Evolutionary conservation across 805 yeast genomes (phyloP), one percentile per base, ranked within the genome.

Genomic region (Candida corydali): DNA sequence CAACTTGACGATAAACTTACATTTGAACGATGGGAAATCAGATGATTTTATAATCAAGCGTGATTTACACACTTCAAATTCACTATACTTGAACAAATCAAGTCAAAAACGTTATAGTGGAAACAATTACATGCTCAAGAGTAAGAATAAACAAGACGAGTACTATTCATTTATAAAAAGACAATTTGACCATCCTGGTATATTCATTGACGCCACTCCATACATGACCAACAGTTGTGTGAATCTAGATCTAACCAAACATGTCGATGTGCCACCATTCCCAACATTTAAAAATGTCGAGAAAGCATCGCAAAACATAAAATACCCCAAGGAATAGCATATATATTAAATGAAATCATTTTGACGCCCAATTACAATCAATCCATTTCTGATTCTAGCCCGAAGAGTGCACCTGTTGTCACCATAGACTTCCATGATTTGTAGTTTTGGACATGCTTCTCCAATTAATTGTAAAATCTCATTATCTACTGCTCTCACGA

Each of bases 401-500:
- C 66, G 65, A 7, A 69, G 61, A 1, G 88, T 76, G 40, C 87
- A 76, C 48, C 78, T 64, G 52, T 83, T 85, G 51, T 82, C 69
- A 1, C 96, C 96, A 55, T 81, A 87, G 11, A 86, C 89, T 49
- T 86, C 94, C 38, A 91, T 53, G 11, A 84, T 68, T 31, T 71
- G 69, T 39, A 91, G 59, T 32, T 75, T 75, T 0, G 79, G 73
- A 43, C 93, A 85, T 8, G 73, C 69, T 18, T 70, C 59, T 3
- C 83, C 72, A 15, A 87, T 47, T 19, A 71, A 50, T 17, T 73
- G 75, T n/a, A 89, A 55, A 0, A 78, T 72, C 14, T 69, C 72
- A 56, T 91, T 86, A 52, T 87, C 87, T 9, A 86, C 73, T 15
- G 78, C 66, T 26, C 94, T 66, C 3, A 87, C 85, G 59, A 91